These are phyloP conservation scores for Debaryomyces nepalensis DNA, from an alignment of 1,139 yeast species.

Conservation along the genomic window DNA sequence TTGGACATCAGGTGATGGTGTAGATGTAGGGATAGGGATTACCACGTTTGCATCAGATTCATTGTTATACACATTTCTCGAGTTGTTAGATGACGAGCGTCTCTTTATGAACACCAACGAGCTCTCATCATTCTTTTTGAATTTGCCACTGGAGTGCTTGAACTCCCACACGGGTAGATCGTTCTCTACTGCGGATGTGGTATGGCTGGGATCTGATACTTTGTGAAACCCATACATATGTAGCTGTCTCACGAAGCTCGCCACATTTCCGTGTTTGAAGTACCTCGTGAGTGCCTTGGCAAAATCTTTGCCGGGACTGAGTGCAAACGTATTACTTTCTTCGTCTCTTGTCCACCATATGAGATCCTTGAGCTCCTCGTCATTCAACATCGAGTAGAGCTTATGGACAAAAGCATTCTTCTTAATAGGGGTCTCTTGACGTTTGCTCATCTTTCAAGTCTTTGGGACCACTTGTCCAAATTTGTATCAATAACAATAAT, in stretches of 20 bases:
- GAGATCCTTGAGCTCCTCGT: conserved; percentile 48
- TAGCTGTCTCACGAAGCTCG: conserved; percentile 51
- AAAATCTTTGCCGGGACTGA: conserved; percentile 59
- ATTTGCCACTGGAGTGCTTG: conserved; percentile 79
- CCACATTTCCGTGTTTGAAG: conserved; percentile 53
- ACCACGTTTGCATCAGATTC: conserved; percentile 16
- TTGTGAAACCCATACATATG: conserved; percentile 58
- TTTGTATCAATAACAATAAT: not conserved
- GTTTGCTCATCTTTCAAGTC: conserved; percentile 24
- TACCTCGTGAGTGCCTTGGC: conserved; percentile 48
- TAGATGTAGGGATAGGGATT: conserved; percentile 17
- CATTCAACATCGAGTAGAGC: conserved; percentile 61
- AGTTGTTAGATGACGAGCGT: conserved; percentile 48
- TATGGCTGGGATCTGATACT: conserved; percentile 46
- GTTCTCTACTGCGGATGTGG: conserved; percentile 24
- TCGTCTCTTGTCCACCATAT: conserved; percentile 83
- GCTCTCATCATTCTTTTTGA: conserved; percentile 75
- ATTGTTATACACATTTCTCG: conserved; percentile 21
- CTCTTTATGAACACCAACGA: conserved; percentile 70
- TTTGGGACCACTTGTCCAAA: conserved; percentile 1
- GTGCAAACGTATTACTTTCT: conserved; percentile 60
- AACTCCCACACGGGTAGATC: conserved; percentile 74
- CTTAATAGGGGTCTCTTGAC: conserved; percentile 40
- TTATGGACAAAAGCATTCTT: conserved; percentile 70
- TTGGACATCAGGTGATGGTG: conserved; percentile 19